Percentiles rank a stretch among this genome's conserved stretches.
These are phyloP conservation scores for Zygnema circumcarinatum DNA, from an alignment of 139 green algal species.

Conservation along the genomic window DNA sequence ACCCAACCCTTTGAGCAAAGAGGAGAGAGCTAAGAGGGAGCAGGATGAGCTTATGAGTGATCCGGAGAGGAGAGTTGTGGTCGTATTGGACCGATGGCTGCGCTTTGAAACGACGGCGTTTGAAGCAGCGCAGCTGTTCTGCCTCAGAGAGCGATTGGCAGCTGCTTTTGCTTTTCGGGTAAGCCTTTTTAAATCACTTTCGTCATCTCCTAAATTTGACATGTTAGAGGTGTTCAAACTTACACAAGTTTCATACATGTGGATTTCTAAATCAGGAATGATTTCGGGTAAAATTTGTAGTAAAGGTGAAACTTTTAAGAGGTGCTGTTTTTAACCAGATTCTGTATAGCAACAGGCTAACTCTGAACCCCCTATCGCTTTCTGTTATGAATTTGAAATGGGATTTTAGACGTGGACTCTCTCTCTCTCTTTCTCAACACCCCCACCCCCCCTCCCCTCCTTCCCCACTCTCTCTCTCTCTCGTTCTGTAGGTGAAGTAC, in stretches of 20 bases:
- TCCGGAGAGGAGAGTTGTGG: conserved; percentile 26
- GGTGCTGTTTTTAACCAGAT: no score
- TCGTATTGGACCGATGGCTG: conserved; percentile 58
- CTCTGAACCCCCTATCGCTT: no score
- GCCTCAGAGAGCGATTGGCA: conserved; percentile 39
- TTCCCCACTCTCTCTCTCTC: background rate
- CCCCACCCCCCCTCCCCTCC: no score
- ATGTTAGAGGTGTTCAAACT: no score
- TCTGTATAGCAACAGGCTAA: no score
- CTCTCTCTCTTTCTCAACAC: no score
- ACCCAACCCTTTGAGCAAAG: conserved; percentile 10
- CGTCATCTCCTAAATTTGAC: background rate
- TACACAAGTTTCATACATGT: background rate
- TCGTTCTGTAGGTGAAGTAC: conserved; percentile 52
- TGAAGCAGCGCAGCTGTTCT: conserved; percentile 55
- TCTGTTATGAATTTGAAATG: no score
- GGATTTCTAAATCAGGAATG: background rate
- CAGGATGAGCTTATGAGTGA: conserved; percentile 56
- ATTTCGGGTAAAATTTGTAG: no score
- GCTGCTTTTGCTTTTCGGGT: conserved; percentile 57
- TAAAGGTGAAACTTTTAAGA: no score
- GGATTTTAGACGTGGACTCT: no score
- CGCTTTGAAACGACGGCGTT: conserved; percentile 48
- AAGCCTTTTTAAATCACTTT: conserved; percentile 16
- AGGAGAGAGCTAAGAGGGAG: conserved; percentile 19